These are phyloP conservation scores for Cichorium intybus DNA, from an alignment of 140 eudicot genomes.

Conservation along the genomic window DNA sequence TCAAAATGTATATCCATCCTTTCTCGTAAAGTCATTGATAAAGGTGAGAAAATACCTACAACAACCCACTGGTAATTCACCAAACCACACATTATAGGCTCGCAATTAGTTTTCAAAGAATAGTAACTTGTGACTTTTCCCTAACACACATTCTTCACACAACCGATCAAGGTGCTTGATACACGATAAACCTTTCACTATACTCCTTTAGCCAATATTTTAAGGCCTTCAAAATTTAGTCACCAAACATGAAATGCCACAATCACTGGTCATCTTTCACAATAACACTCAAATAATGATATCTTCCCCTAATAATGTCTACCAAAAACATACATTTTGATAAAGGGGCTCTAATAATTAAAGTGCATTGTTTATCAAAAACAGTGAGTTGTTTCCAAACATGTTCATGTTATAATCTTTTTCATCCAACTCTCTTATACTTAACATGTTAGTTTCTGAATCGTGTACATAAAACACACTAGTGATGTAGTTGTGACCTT, in stretches of 20 bases:
- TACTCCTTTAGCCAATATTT: not conserved
- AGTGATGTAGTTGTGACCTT: not conserved
- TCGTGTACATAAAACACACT: not conserved
- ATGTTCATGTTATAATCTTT: not conserved
- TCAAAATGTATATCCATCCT: too few species aligned
- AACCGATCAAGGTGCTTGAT: not conserved
- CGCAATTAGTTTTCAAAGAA: too few species aligned
- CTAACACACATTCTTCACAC: conserved; percentile 1
- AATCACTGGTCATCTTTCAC: not conserved
- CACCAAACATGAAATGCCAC: conserved; percentile 6
- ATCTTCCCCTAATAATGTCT: not conserved
- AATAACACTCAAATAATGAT: not conserved
- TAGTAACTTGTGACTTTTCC: not conserved
- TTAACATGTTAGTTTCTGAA: not conserved
- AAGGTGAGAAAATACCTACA: not conserved
- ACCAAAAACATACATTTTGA: too few species aligned
- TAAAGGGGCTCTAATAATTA: not conserved
- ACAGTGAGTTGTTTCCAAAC: not conserved
- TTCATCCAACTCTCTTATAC: not conserved
- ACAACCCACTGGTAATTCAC: not conserved
- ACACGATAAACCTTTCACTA: not conserved
- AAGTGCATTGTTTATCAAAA: not conserved
- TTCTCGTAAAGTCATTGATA: not conserved
- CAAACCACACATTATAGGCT: too few species aligned
- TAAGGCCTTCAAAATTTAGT: not conserved